Base-by-base conservation (phyloP, 495 filamentous ascomycete species). In the Trichoderma asperelloides region DNA sequence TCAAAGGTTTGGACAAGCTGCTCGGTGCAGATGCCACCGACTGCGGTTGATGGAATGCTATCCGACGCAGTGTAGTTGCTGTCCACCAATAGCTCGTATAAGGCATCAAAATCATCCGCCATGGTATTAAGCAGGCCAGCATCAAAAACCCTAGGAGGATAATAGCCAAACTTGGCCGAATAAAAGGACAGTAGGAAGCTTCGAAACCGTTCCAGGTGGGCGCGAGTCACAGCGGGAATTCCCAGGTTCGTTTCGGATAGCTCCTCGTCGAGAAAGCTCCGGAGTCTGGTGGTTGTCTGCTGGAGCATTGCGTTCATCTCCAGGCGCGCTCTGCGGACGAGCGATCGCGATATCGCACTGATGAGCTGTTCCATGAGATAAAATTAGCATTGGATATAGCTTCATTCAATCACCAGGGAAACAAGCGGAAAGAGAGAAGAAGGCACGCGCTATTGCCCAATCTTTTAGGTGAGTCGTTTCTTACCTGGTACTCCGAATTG, bases 21-120 rank as follows among this genome's bases (percentile, higher is more conserved):
- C 64, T 86, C 74, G 1, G 87, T 81, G 71, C 85, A 87, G 15
- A 88, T 84, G 0, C 86, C 86, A 15, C 83, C 85, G 64, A 80
- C 78, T 1, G 82, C 79, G n/a, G 77, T 68, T 23, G 71, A 68
- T 9, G 80, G 76, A 63, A 74, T 77, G 62, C 67, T 71, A 28
- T 81, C 72, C 15, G 80, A 73, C 9, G 70, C 64, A 12, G 77
- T 78, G 21, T 82, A 82, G 3, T 72, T 78, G 18, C 72, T 70
- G 67, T 91, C 88, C 12, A 84, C 85, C 16, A 91, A 78, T 65
- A 84, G 85, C 45, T 85, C 80, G 70, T 88, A 89, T 0, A 91
- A 78, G 25, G 79, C 81, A 30, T 83, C 81, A 68, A 91, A 87
- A 66, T 90, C 88, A 25, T 77, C 71, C 45, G 82, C 82, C 85